Evolutionary conservation across 176 grass and related monocot genomes (phyloP).

Genomic region (Dendrocalamus sinicus): DNA sequence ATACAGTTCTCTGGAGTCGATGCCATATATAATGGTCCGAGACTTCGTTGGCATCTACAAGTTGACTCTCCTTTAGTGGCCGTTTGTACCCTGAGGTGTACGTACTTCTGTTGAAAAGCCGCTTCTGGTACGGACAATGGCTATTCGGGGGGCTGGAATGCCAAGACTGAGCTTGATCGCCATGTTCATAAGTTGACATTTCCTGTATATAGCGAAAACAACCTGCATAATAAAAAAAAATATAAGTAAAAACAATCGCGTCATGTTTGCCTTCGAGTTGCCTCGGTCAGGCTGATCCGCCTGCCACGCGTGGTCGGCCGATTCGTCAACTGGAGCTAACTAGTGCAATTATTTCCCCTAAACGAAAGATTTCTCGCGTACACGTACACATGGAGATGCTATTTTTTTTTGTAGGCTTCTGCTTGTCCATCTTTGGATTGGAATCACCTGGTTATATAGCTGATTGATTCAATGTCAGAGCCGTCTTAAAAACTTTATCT

Average conservation of each 20-base stretch:
- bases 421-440: neutral
- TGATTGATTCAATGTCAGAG: neutral
- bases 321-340: no score
- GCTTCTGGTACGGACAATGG: neutral
- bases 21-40: neutral
- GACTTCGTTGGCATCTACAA: no score
- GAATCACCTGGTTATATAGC: no score
- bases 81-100: neutral
- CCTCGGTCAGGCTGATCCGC: neutral
- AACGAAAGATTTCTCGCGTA: neutral
- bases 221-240: neutral
- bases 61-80: neutral
- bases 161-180: slow-evolving; percentile 11
- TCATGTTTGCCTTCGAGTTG: neutral
- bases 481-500: neutral
- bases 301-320: slow-evolving; percentile 4
- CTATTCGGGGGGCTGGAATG: neutral
- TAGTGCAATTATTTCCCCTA: slow-evolving; percentile 10
- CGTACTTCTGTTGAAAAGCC: neutral
- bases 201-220: neutral
- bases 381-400: neutral
- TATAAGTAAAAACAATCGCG: slow-evolving; percentile 3
- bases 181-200: slow-evolving; percentile 28
- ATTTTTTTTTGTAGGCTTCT: neutral
- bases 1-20: neutral